phyloP scores from a whole-genome alignment of 805 yeast genomes.

The Cyberlindnera mrakii region DNA sequence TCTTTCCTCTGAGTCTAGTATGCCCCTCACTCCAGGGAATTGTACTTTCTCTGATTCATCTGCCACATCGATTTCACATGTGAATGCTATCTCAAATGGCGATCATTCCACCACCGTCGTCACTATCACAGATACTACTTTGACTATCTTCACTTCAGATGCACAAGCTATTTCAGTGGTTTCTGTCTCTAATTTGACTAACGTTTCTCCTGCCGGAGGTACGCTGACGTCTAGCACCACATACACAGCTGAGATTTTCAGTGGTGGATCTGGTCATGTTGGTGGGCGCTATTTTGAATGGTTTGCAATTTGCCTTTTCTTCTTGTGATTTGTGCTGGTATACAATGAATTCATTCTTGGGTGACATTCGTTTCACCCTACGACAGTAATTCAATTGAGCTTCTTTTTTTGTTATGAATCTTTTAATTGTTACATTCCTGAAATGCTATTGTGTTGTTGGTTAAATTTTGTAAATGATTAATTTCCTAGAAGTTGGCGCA shows the following conservation, averaged over 20 bases:
- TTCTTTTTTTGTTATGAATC: no score
- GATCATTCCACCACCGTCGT: background rate
- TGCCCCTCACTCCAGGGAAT: background rate
- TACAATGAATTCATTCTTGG: no score
- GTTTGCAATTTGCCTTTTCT: background rate
- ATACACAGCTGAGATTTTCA: conserved; percentile 1
- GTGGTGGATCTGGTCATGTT: background rate
- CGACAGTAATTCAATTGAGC: no score
- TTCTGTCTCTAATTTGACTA: background rate
- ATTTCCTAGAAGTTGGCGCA: no score
- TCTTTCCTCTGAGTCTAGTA: background rate
- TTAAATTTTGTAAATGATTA: no score
- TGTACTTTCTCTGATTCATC: background rate
- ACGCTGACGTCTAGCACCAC: background rate
- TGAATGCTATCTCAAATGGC: background rate
- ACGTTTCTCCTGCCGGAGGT: background rate
- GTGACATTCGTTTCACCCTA: no score
- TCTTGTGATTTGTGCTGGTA: background rate
- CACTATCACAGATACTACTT: background rate
- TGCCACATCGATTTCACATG: background rate
- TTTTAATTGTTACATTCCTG: no score
- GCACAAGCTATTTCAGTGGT: background rate
- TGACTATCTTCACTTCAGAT: background rate
- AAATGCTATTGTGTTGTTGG: no score
- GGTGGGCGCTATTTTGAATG: background rate